Evolutionary conservation across 495 filamentous ascomycete genomes (phyloP), one percentile per base, ranked within the genome.

Genomic region (Daldinia concentrica): DNA sequence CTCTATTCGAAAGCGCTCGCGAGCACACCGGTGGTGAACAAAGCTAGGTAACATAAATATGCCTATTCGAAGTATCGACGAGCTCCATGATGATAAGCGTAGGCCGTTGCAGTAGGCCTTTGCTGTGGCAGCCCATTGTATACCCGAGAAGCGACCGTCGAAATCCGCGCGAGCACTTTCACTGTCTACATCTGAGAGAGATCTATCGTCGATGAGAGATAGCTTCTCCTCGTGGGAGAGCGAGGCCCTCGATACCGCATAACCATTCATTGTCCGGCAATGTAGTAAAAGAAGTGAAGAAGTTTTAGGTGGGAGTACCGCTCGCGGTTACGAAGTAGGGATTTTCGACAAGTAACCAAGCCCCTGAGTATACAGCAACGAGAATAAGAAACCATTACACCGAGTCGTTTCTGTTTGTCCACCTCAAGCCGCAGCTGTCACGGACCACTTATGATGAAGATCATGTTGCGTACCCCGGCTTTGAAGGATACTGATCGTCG

Each of bases 1-100:
- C 26, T 71, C 74, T 15, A 50, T 43, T 22, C 73, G 62, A 22
- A 72, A 67, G 14, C 72, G 67, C 43, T 74, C 68, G n/a, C 68
- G 69, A 26, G 66, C 54, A 37, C 72, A 56, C 11, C 73, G 74
- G 34, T 76, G 58, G 27, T 78, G 78, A 48, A 81, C 39, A 68
- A 84, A 83, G 68, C 75, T 79, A 27, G 80, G 82, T 26, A 82
- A 54, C 29, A 82, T 74, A 58, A 81, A 81, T 50, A 79, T 43
- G 63, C 48, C 66, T 15, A 58, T 69, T 15, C 75, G 76, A 9
- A 77, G 45, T 3, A 78, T 56, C 22, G 64, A 45, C 22, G 74
- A 54, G n/a, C 67, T 70, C 76, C 71, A 76, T 52, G 72, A 71
- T 7, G 73, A 71, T 41, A 70, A 54, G 3, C 72, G 78, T 15